These are phyloP conservation scores for Ophiostoma ulmi DNA, from an alignment of 2,329 filamentous ascomycete species.

Conservation along the genomic window DNA sequence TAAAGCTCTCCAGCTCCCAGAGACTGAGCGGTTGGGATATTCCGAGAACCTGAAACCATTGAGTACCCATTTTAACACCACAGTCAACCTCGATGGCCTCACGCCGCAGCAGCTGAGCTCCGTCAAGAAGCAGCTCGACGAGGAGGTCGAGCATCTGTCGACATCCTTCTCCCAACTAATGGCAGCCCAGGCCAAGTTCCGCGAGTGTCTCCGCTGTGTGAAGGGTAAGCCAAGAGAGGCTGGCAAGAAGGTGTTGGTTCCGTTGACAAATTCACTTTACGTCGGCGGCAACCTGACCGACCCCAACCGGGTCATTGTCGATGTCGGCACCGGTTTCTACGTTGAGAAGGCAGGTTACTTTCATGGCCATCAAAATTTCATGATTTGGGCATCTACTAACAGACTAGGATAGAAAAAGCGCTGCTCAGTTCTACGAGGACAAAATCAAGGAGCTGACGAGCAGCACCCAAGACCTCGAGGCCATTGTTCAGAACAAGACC, in stretches of 20 bases:
- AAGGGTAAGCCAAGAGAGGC: constrained; percentile 35
- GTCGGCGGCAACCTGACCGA: constrained; percentile 76
- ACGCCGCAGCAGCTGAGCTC: constrained; percentile 79
- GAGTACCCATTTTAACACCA: neutral
- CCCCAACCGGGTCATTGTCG: constrained; percentile 74
- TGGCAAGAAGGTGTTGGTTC: constrained; percentile 69
- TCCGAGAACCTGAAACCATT: neutral
- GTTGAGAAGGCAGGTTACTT: constrained; percentile 71
- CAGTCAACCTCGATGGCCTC: constrained; percentile 66
- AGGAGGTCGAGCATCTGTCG: constrained; percentile 92
- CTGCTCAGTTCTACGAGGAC: constrained; percentile 52
- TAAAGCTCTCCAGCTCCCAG: neutral
- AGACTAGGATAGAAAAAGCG: constrained; percentile 47
- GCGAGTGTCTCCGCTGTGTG: constrained; percentile 79
- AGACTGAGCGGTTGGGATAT: neutral
- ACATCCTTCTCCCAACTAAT: constrained; percentile 85
- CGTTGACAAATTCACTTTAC: constrained; percentile 89
- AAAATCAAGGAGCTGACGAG: constrained; percentile 50
- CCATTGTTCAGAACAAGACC: constrained; percentile 64
- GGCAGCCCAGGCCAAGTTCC: constrained; percentile 84
- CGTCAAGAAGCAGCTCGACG: constrained; percentile 93
- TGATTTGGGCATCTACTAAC: neutral
- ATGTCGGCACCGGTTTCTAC: constrained; percentile 90
- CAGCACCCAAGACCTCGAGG: constrained; percentile 54
- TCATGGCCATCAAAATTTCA: neutral